These are phyloP conservation scores for Petunia axillaris DNA, from an alignment of 257 asterid species.

Conservation along the genomic window DNA sequence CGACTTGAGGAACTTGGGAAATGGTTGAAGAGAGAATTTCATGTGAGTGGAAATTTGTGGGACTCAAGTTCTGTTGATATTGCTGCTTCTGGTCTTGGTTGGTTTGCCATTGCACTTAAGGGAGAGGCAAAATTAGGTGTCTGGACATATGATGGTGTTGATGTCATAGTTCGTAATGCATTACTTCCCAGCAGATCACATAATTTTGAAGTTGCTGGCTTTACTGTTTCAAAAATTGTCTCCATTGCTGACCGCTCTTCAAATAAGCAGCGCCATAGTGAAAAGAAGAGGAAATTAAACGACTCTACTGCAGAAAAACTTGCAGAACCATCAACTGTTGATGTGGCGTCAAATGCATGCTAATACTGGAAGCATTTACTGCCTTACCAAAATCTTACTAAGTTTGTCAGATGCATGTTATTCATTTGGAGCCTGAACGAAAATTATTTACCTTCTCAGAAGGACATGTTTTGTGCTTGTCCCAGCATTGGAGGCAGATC, in stretches of 20 bases:
- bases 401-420: not conserved
- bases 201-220: conserved; percentile 75
- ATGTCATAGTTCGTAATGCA: conserved; percentile 56
- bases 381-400: not conserved
- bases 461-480: not conserved
- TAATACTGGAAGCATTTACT: conserved; percentile 13
- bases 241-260: conserved; percentile 68
- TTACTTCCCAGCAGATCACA: conserved; percentile 73
- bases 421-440: not conserved
- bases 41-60: conserved; percentile 62
- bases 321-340: conserved; percentile 21
- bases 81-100: conserved; percentile 85
- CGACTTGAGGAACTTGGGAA: conserved; percentile 68
- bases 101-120: conserved; percentile 84
- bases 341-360: conserved; percentile 27
- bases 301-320: conserved; percentile 21
- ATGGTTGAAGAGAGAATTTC: conserved; percentile 74
- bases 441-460: not conserved
- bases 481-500: not conserved
- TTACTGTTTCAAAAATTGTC: conserved; percentile 76
- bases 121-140: conserved; percentile 69
- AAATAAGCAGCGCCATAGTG: conserved; percentile 41
- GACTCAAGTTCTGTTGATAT: conserved; percentile 73
- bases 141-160: conserved; percentile 88
- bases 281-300: conserved; percentile 44